phyloP scores from a whole-genome alignment of 805 yeast species.

The Candida vartiovaarae region DNA sequence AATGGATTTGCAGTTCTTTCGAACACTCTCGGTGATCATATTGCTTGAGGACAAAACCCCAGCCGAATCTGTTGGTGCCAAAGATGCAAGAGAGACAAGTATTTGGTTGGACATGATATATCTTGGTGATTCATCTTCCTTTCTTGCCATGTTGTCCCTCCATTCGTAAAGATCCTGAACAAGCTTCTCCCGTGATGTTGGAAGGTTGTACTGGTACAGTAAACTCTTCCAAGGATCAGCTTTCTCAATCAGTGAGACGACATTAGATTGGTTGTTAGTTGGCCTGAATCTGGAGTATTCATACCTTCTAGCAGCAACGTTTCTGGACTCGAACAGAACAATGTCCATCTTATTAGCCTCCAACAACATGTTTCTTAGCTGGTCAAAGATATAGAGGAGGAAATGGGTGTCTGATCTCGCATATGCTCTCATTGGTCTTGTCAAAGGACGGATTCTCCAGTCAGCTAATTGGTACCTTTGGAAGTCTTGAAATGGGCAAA shows the following conservation, averaged over 20 bases:
- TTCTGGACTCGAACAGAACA: conserved; percentile 69
- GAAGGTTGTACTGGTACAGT: conserved; percentile 59
- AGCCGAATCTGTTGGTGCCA: conserved; percentile 50
- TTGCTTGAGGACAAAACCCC: conserved; percentile 45
- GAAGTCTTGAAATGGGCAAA: conserved; percentile 83
- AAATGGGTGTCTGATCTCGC: conserved; percentile 97
- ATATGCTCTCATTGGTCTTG: conserved; percentile 67
- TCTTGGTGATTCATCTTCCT: conserved; percentile 76
- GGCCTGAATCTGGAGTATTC: conserved; percentile 70
- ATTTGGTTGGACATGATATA: conserved; percentile 80
- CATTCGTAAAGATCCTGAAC: conserved; percentile 63
- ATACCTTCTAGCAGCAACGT: conserved; percentile 73
- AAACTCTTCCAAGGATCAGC: conserved; percentile 62
- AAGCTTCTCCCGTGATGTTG: conserved; percentile 43
- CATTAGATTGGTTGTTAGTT: conserved; percentile 22
- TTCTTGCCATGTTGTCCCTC: conserved; percentile 76
- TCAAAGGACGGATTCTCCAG: conserved; percentile 88
- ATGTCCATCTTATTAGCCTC: conserved; percentile 43
- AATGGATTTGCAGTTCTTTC: conserved; percentile 49
- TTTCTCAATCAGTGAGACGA: conserved; percentile 45
- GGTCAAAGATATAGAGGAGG: conserved; percentile 71
- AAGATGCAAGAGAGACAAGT: conserved; percentile 51
- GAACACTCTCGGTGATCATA: conserved; percentile 45
- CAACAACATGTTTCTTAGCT: conserved; percentile 56
- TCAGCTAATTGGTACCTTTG: conserved; percentile 94